Percentiles rank a stretch among this genome's conserved stretches.
Conservation (phyloP, 2,329 filamentous ascomycete genomes). For the Blumeria hordei region DNA sequence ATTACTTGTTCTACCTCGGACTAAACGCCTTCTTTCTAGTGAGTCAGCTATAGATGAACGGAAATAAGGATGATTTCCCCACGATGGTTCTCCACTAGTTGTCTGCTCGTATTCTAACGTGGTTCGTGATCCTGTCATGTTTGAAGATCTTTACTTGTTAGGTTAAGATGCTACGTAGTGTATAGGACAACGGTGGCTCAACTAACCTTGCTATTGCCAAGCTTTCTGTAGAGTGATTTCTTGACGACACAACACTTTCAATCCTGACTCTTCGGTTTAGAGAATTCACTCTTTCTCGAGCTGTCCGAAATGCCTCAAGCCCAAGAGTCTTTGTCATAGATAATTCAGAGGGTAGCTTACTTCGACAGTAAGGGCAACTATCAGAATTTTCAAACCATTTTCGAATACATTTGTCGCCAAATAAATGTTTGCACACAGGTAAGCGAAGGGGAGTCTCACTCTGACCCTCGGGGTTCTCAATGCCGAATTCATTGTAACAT, state of each 20-base stretch:
- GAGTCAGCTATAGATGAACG: slow-evolving; percentile 6
- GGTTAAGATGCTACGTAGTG: neutral
- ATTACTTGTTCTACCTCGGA: slow-evolving; percentile 7
- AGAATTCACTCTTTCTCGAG: slow-evolving; percentile 4
- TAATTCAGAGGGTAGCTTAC: slow-evolving; percentile 29
- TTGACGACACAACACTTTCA: neutral
- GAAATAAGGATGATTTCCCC: slow-evolving; percentile 3
- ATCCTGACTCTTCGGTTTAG: neutral
- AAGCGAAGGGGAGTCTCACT: slow-evolving; percentile 31
- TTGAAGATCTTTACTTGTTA: slow-evolving; percentile 1
- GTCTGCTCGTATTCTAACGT: neutral
- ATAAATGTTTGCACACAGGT: slow-evolving; percentile 38
- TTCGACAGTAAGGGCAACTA: slow-evolving; percentile 38
- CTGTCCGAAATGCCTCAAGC: slow-evolving; percentile 2
- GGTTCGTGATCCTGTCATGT: neutral
- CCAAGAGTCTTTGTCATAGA: slow-evolving; percentile 5
- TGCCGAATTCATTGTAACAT: slow-evolving; percentile 38
- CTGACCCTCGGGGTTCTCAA: slow-evolving; percentile 30
- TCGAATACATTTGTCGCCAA: slow-evolving; percentile 38
- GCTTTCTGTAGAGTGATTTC: neutral
- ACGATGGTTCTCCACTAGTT: slow-evolving; percentile 5
- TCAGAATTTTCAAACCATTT: slow-evolving; percentile 40
- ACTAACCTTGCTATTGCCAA: slow-evolving; percentile 1
- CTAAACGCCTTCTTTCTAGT: slow-evolving; percentile 9
- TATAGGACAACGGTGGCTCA: neutral